Percentiles rank a stretch among this genome's conserved stretches.
Conservation (phyloP, 768 basidiomycete genomes). For the Amanita pseudoporphyria region DNA sequence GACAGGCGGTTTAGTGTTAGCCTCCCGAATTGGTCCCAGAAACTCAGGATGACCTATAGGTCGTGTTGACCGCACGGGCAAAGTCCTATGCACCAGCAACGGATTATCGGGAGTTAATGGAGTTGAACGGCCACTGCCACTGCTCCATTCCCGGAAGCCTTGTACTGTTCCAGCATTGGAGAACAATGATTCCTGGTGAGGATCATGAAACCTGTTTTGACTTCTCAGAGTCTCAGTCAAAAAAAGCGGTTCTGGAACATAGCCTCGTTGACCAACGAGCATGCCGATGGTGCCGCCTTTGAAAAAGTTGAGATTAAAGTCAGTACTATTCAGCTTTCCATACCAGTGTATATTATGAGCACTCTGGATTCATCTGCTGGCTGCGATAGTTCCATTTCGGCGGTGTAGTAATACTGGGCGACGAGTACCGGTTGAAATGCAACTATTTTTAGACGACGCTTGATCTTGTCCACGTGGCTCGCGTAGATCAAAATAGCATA, state of each 20-base stretch:
- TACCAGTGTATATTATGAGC: slow-evolving; percentile 80
- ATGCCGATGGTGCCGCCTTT: slow-evolving; percentile 80
- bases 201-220: slow-evolving; percentile 89
- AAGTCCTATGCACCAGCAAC: slow-evolving; percentile 24
- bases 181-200: slow-evolving; percentile 76
- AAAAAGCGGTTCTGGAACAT: slow-evolving; percentile 82
- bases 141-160: slow-evolving; percentile 76
- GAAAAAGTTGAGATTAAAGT: background rate
- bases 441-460: background rate
- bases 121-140: slow-evolving; percentile 43
- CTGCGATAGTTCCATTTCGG: slow-evolving; percentile 32
- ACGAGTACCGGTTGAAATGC: too few species aligned
- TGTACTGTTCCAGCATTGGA: slow-evolving; percentile 72
- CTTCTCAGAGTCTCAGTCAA: slow-evolving; percentile 75
- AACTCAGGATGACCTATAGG: slow-evolving; percentile 44
- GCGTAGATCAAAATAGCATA: slow-evolving; percentile 10
- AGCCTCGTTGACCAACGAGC: slow-evolving; percentile 68
- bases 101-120: slow-evolving; percentile 21
- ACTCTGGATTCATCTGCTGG: slow-evolving; percentile 63
- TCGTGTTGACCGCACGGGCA: slow-evolving; percentile 60
- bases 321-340: slow-evolving; percentile 5
- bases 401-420: background rate
- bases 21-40: slow-evolving; percentile 21
- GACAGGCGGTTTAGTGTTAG: slow-evolving; percentile 21
- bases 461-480: slow-evolving; percentile 15